phyloP scores from a whole-genome alignment of 1,284 basidiomycete species.

The Gomphus bonarii region DNA sequence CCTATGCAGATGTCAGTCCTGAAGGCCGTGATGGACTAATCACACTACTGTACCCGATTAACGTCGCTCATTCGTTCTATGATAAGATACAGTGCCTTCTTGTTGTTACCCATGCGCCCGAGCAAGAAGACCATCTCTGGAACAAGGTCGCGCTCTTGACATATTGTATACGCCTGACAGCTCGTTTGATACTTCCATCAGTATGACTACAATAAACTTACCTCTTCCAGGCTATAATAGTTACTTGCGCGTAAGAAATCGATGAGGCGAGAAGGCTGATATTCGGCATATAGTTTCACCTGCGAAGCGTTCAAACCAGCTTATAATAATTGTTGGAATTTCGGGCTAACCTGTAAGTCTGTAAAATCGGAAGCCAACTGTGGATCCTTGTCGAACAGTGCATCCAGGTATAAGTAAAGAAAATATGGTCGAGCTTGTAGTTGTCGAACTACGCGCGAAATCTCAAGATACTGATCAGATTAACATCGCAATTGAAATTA shows the following conservation, averaged over 20 bases:
- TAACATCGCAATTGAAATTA: background rate
- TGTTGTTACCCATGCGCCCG: conserved; percentile 96
- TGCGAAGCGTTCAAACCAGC: conserved; percentile 19
- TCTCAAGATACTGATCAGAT: conserved; percentile 33
- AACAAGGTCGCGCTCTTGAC: conserved; percentile 78
- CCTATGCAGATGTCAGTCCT: conserved; percentile 33
- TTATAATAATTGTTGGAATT: background rate
- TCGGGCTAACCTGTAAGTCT: conserved; percentile 59
- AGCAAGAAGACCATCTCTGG: conserved; percentile 97
- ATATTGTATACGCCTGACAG: conserved; percentile 76
- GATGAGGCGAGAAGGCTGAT: conserved; percentile 69
- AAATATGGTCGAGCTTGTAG: conserved; percentile 70
- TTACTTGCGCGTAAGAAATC: conserved; percentile 88
- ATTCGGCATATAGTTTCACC: conserved; percentile 90
- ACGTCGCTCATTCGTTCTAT: conserved; percentile 95
- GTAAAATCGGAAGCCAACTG: conserved; percentile 74
- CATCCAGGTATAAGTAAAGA: conserved; percentile 90
- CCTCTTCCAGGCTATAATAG: conserved; percentile 85
- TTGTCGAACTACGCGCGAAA: conserved; percentile 81
- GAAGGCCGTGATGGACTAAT: background rate
- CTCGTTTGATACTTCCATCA: background rate
- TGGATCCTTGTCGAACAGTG: conserved; percentile 81
- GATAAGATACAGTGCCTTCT: conserved; percentile 87
- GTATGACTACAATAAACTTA: conserved; percentile 23
- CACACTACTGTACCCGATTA: conserved; percentile 47